Conservation (phyloP, 805 yeast genomes). For the Sugiyamaella mastotermitis region DNA sequence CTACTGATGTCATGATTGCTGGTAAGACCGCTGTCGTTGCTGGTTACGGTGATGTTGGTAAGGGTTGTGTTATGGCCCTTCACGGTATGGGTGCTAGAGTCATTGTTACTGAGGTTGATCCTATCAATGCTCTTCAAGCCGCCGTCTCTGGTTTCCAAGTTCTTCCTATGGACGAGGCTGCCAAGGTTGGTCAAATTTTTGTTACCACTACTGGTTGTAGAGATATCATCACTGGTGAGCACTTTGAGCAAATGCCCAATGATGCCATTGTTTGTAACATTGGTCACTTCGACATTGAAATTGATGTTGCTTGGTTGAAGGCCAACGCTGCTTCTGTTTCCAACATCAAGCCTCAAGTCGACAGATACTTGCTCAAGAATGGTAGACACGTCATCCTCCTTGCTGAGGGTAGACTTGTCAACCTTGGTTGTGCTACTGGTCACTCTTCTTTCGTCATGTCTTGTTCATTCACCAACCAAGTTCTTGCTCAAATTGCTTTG, state of each 20-base stretch:
- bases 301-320: constrained; percentile 98
- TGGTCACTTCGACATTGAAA: constrained; percentile 99
- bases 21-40: constrained; percentile 99
- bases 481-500: constrained; percentile 95
- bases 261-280: constrained; percentile 99
- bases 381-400: constrained; percentile 94
- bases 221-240: constrained; percentile 87
- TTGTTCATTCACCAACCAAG: constrained; percentile 99
- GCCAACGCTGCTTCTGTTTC: constrained; percentile 87
- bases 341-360: constrained; percentile 99
- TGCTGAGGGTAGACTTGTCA: constrained; percentile 99
- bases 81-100: constrained; percentile 99
- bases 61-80: constrained; percentile 99
- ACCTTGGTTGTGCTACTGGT: constrained; percentile 99
- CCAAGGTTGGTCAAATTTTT: constrained; percentile 88
- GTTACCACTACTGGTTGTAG: constrained; percentile 99
- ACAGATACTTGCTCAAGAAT: constrained; percentile 82
- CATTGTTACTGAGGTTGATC: constrained; percentile 94
- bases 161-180: constrained; percentile 90
- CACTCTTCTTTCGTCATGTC: constrained; percentile 99
- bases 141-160: constrained; percentile 99
- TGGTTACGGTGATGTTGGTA: constrained; percentile 99
- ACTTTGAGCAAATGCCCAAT: constrained; percentile 92
- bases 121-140: constrained; percentile 98
- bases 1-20: constrained; percentile 99